These are phyloP conservation scores for Onygena corvina DNA, from an alignment of 2,329 filamentous ascomycete genomes.

Conservation along the genomic window DNA sequence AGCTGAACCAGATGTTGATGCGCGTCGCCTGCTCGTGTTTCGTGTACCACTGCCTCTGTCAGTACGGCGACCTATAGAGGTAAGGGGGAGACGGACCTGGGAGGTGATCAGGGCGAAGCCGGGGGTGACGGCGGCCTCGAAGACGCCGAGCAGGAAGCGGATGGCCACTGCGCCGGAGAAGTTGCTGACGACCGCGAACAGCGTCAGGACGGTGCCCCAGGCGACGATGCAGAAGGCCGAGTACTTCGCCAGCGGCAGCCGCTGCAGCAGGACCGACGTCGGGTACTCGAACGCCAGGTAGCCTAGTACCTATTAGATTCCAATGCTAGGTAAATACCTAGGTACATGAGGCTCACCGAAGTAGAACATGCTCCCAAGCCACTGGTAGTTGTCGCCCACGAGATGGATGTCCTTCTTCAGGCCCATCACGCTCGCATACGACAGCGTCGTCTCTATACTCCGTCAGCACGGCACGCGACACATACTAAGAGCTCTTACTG, in stretches of 20 bases:
- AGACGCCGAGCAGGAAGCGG: slow-evolving; percentile 56
- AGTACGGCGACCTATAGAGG: not conserved
- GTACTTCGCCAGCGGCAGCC: slow-evolving; percentile 54
- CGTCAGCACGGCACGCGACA: slow-evolving; percentile 27
- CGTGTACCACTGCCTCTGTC: slow-evolving; percentile 51
- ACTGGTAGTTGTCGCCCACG: slow-evolving; percentile 40
- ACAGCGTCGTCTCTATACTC: slow-evolving; percentile 17
- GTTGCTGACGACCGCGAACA: slow-evolving; percentile 50
- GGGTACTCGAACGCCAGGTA: slow-evolving; percentile 53
- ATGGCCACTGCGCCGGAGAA: slow-evolving; percentile 52
- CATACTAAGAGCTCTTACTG: slow-evolving; percentile 23
- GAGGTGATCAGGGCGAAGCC: slow-evolving; percentile 53
- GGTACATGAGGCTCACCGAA: slow-evolving; percentile 41
- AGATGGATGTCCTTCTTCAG: slow-evolving; percentile 41
- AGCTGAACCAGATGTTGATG: slow-evolving; percentile 56
- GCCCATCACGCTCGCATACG: slow-evolving; percentile 46
- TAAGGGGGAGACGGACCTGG: slow-evolving; percentile 26
- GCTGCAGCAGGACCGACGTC: slow-evolving; percentile 52
- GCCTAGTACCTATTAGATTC: slow-evolving; percentile 27
- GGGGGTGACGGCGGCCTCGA: slow-evolving; percentile 57
- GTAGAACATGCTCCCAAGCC: slow-evolving; percentile 43
- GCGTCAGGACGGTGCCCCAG: slow-evolving; percentile 45
- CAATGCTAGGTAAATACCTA: slow-evolving; percentile 38
- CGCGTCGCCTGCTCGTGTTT: slow-evolving; percentile 54
- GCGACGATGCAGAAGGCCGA: slow-evolving; percentile 48